phyloP scores from a whole-genome alignment of 73 alveolate genomes.

The Tetrahymena malaccensis region DNA sequence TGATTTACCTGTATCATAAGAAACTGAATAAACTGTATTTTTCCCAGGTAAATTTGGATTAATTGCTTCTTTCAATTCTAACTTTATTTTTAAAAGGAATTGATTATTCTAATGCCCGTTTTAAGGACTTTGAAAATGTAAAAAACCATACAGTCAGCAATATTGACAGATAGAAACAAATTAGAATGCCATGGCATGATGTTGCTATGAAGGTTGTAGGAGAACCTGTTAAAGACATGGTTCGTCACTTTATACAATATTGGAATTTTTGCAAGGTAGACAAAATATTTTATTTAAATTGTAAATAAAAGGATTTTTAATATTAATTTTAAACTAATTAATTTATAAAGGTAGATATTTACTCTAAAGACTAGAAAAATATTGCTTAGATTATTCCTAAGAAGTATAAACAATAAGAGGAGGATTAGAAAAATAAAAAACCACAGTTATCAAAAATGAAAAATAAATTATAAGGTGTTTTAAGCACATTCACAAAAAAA shows the following conservation, averaged over 20 bases:
- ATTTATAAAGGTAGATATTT: background rate
- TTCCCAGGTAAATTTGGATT: background rate
- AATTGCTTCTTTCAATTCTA: conserved; percentile 3
- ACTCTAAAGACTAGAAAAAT: conserved; percentile 11
- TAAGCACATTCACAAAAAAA: background rate
- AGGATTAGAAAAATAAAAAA: background rate
- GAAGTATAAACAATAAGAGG: background rate
- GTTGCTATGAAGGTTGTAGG: conserved; percentile 72
- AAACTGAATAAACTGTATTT: background rate
- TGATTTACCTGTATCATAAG: conserved; percentile 60
- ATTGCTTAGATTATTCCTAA: background rate
- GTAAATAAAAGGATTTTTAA: conserved; percentile 12
- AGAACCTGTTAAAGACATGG: conserved; percentile 81
- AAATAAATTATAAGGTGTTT: background rate
- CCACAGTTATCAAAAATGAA: background rate
- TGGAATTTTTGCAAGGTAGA: conserved; percentile 66
- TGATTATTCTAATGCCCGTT: conserved; percentile 84
- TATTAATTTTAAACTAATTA: conserved; percentile 56
- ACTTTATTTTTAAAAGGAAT: conserved; percentile 52
- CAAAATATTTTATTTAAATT: background rate
- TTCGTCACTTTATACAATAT: conserved; percentile 88
- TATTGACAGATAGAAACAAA: conserved; percentile 55
- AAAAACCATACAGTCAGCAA: conserved; percentile 45
- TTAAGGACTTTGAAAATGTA: conserved; percentile 69
- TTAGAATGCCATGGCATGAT: conserved; percentile 97